phyloP scores from a whole-genome alignment of 2,329 filamentous ascomycete species.

The Cladophialophora carrionii region DNA sequence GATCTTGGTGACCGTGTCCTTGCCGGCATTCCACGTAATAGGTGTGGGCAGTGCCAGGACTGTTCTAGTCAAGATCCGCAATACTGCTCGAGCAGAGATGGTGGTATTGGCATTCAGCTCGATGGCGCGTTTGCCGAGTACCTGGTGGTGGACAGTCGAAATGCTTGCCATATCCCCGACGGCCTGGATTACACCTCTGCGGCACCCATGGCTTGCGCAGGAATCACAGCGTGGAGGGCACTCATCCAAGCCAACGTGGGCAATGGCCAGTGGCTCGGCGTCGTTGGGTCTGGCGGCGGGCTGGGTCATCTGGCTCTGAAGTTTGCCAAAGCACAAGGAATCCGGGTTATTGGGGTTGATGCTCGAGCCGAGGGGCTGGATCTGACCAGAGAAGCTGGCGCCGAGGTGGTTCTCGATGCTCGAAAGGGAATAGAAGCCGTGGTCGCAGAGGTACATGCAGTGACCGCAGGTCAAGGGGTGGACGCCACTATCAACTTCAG shows the following conservation, averaged over 20 bases:
- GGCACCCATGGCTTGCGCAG: constrained; percentile 60
- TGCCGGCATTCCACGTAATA: constrained; percentile 57
- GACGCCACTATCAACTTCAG: background rate
- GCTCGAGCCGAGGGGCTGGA: constrained; percentile 51
- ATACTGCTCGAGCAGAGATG: background rate
- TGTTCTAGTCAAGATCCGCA: constrained; percentile 43
- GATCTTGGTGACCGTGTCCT: constrained; percentile 58
- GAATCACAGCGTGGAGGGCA: constrained; percentile 53
- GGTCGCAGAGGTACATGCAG: background rate
- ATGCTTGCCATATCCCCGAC: background rate
- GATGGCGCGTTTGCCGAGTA: background rate
- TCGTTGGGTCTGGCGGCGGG: constrained; percentile 42
- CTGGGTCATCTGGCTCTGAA: constrained; percentile 39
- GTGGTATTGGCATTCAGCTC: background rate
- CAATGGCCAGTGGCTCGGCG: constrained; percentile 40
- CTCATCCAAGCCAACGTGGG: constrained; percentile 48
- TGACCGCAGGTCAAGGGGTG: background rate
- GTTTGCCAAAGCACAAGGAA: constrained; percentile 43
- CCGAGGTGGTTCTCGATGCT: background rate
- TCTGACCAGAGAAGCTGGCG: background rate
- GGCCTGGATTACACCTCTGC: constrained; percentile 42
- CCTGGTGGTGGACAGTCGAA: background rate
- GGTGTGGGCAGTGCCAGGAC: constrained; percentile 58
- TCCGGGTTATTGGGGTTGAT: constrained; percentile 56
- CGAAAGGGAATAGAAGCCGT: background rate